These are phyloP conservation scores for Gyromitra esculenta DNA, from an alignment of 2,329 filamentous ascomycete genomes.

Conservation along the genomic window DNA sequence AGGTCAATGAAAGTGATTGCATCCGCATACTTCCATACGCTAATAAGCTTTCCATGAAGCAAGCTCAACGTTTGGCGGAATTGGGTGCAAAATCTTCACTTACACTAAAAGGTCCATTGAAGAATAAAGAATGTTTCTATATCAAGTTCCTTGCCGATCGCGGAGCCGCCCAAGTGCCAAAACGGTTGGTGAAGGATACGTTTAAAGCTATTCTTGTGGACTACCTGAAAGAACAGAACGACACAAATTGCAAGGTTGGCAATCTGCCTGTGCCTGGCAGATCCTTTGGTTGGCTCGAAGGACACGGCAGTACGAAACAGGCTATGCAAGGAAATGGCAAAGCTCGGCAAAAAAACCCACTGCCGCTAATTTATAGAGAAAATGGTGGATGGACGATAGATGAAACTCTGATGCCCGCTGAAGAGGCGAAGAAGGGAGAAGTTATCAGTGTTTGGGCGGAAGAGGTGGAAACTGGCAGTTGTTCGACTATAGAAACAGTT, in stretches of 20 bases:
- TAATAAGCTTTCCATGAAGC: background rate
- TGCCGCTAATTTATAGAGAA: background rate
- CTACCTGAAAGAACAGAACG: background rate
- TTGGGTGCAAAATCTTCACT: constrained; percentile 14
- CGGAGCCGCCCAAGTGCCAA: background rate
- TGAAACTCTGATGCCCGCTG: background rate
- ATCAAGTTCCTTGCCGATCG: constrained; percentile 6
- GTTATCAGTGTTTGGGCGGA: background rate
- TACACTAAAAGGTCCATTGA: background rate
- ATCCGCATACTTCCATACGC: constrained; percentile 22
- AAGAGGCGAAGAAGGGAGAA: background rate
- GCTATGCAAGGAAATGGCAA: no score
- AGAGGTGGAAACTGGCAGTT: background rate
- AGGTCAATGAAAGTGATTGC: background rate
- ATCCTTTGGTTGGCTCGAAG: background rate
- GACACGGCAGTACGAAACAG: background rate
- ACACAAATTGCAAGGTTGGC: background rate
- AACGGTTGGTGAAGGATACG: constrained; percentile 8
- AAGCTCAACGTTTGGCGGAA: constrained; percentile 24
- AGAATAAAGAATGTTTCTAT: constrained; percentile 11
- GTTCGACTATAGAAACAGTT: background rate
- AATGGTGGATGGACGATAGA: background rate
- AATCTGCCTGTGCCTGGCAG: background rate
- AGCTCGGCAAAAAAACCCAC: no score
- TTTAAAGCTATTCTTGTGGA: constrained; percentile 6